These are phyloP conservation scores for Panellus pusillus DNA, from an alignment of 768 basidiomycete genomes.

Conservation along the genomic window DNA sequence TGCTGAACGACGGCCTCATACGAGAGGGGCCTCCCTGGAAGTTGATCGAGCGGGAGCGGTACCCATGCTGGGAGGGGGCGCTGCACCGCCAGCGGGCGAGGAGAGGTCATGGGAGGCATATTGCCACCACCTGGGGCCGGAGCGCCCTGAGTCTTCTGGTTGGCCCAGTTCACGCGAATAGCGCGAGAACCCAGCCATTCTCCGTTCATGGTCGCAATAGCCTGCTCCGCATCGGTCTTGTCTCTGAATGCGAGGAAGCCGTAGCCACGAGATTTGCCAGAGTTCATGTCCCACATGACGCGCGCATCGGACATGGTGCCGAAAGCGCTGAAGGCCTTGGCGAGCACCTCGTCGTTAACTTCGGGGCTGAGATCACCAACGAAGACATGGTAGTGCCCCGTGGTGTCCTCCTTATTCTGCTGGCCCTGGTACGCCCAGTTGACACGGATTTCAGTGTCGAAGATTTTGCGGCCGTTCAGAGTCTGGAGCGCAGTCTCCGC, in stretches of 20 bases:
- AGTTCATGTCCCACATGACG: conserved; percentile 99
- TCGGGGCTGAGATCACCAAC: conserved; percentile 99
- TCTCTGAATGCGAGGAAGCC: conserved; percentile 99
- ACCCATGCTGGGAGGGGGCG: conserved; percentile 35
- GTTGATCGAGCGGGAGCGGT: conserved; percentile 84
- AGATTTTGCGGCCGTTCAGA: conserved; percentile 98
- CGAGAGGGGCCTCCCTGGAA: conserved; percentile 87
- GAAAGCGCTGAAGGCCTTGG: conserved; percentile 96
- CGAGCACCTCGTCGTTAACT: conserved; percentile 96
- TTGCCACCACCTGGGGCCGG: conserved; percentile 30
- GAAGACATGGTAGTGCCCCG: conserved; percentile 97
- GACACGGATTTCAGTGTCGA: conserved; percentile 98
- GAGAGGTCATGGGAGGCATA: conserved; percentile 28
- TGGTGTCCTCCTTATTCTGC: conserved; percentile 98
- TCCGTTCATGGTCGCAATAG: conserved; percentile 99
- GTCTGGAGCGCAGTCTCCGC: conserved; percentile 99
- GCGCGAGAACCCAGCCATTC: conserved; percentile 99
- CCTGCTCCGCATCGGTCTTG: conserved; percentile 98
- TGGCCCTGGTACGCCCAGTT: conserved; percentile 99
- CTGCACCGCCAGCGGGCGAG: conserved; percentile 43
- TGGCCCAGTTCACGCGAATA: conserved; percentile 99
- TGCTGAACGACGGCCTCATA: conserved; percentile 94
- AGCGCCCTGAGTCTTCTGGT: conserved; percentile 93
- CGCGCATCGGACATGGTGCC: conserved; percentile 95
- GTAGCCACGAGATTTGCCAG: conserved; percentile 96